Conservation (phyloP, 2,329 filamentous ascomycete species). For the Ustulina deusta region DNA sequence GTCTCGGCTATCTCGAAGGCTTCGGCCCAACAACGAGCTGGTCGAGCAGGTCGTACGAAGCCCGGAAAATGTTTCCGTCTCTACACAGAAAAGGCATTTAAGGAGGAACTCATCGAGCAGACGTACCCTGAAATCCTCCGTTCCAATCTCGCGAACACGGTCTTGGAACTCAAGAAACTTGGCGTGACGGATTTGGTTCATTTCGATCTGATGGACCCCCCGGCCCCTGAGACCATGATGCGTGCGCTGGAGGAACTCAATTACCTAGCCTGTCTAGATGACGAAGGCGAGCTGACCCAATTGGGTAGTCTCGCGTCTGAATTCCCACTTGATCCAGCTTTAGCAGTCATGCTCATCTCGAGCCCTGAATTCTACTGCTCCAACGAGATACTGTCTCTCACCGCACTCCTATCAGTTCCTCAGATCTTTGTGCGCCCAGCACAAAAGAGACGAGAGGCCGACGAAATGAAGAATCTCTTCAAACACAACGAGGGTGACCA, state of each 20-base stretch:
- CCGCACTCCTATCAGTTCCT: constrained; percentile 91
- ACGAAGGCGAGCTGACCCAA: constrained; percentile 91
- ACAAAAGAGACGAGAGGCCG: constrained; percentile 86
- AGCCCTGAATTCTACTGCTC: constrained; percentile 99
- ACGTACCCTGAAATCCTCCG: constrained; percentile 96
- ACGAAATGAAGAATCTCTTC: constrained; percentile 97
- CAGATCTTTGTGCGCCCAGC: constrained; percentile 93
- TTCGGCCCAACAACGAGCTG: constrained; percentile 94
- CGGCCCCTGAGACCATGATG: constrained; percentile 98
- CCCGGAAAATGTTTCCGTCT: constrained; percentile 98
- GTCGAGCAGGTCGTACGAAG: constrained; percentile 98
- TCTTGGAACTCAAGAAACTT: constrained; percentile 96
- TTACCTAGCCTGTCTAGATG: constrained; percentile 94
- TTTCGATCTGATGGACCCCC: constrained; percentile 98
- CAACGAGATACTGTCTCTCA: constrained; percentile 97
- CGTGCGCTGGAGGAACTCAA: constrained; percentile 96
- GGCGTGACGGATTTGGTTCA: constrained; percentile 96
- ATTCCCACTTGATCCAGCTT: constrained; percentile 91
- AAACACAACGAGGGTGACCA: constrained; percentile 95
- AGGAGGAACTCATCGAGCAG: constrained; percentile 97
- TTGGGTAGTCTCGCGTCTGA: constrained; percentile 91
- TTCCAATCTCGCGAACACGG: constrained; percentile 94
- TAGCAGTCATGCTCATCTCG: constrained; percentile 97
- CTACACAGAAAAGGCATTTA: constrained; percentile 95
- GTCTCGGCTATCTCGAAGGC: constrained; percentile 98